Conservation (phyloP, 805 yeast species). For the Groenewaldozyma salmanticensis region DNA sequence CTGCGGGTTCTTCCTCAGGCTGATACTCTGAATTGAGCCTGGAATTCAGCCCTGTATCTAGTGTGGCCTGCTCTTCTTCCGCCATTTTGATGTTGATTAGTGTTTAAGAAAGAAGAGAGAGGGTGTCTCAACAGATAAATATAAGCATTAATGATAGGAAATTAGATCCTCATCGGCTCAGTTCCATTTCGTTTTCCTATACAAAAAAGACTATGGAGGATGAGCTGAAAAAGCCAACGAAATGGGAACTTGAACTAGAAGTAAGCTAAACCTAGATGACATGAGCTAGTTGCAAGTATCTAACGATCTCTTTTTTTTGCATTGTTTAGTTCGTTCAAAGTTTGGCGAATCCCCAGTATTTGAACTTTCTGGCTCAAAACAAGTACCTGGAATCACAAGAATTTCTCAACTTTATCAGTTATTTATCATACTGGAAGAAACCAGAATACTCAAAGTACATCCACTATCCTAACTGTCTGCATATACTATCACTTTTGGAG, state of each 20-base stretch:
- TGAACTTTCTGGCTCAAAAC: slow-evolving; percentile 79
- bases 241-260: slow-evolving; percentile 86
- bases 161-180: no score
- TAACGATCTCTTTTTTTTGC: not conserved
- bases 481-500: slow-evolving; percentile 53
- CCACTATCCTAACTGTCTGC: slow-evolving; percentile 82
- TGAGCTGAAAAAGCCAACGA: slow-evolving; percentile 40
- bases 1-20: no score
- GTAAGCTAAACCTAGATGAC: slow-evolving; percentile 27
- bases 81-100: no score
- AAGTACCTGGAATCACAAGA: slow-evolving; percentile 60
- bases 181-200: no score
- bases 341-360: slow-evolving; percentile 78
- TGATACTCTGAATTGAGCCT: no score
- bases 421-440: slow-evolving; percentile 76
- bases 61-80: no score
- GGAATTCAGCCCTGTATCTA: no score
- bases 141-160: no score
- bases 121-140: no score
- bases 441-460: slow-evolving; percentile 61
- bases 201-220: slow-evolving; percentile 1
- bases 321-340: slow-evolving; percentile 69
- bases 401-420: slow-evolving; percentile 66
- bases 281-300: not conserved
- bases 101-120: no score